Evolutionary conservation across 2,329 filamentous ascomycete genomes (phyloP), one percentile per base, ranked within the genome.

Genomic region (Rutstroemia sp.): DNA sequence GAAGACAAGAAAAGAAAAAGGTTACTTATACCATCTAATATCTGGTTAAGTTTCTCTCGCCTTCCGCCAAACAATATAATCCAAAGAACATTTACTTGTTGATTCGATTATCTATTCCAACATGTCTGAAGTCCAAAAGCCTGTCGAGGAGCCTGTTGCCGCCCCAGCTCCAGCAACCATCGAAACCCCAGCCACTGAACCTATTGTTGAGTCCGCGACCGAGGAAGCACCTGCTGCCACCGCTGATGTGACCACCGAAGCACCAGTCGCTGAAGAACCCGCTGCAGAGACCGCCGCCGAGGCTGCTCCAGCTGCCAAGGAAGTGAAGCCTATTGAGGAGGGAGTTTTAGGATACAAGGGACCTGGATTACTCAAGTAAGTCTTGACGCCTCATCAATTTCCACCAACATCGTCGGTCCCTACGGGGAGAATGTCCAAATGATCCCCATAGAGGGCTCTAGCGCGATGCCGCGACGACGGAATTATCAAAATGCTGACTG

Each of bases 341-440:
- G 92, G 92, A 61, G 78, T 83, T 65, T 82, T 97, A 54, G 88
- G 88, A 73, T 89, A 95, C 86, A 96, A 96, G 84, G 87, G 83
- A 57, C 86, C 88, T 49, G 67, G 67, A 71, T 80, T 92, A 62
- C 80, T 92, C 77, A 96, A 95, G 92, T 96, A 81, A 78, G 89
- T 73, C 17, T 39, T 34, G n/a, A 34, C 21, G 17, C 45, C n/a
- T 19, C 23, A 14, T 9, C 9, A 7, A 42, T 19, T 19, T 19
- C 39, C 16, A 6, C 16, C 0, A n/a, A n/a, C 16, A n/a, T 8
- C 39, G 5, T n/a, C 16, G 6, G n/a, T 7, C 1, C 17, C 39
- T 14, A 42, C 4, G 10, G 12, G 30, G 1, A 34, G 30, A 12
- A 12, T 12, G 4, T 34, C 9, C n/a, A 14, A 42, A 42, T n/a